Evolutionary conservation across 257 asterid species (phyloP), one percentile per base, ranked within the genome.

Genomic region (Dorcoceras hygrometricum): DNA sequence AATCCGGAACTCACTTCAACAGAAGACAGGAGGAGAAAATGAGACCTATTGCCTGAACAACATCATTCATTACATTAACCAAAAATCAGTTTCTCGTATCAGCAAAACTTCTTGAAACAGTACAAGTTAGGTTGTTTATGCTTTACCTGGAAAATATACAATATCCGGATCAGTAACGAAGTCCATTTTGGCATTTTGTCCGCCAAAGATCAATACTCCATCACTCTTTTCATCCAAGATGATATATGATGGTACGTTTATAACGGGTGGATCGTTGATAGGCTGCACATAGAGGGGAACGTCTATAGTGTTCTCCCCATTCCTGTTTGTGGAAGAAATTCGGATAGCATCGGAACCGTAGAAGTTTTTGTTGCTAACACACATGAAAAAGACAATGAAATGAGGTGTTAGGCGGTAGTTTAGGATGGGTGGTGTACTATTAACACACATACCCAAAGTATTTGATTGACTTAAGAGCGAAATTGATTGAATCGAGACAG

Each of bases 261-360:
- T 81, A 43, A 86, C 67, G 5, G 99, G 99, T 36, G 93, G 91
- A 66, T 93, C 97, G 61, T 93, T 93, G 61, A 90, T 77, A 22
- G 99, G 96, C 56, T 89, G 94, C 74, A 93, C 99, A 23, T 72
- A 67, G 10, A 88, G 69, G 18, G 96, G 95, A 59, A 93, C 80
- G 28, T 90, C 86, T 68, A 93, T 57, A 11, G 68, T 76, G 46
- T 82, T 86, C 78, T 73, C 80, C 46, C 96, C 97, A 6, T 89
- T 81, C 73, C 22, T 81, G 89, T 93, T 93, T 76, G 50, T 70
- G 8, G 96, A 76, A 68, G 90, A 78, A 64, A 93, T 79, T 62
- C 73, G 74, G 65, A 93, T 81, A 53, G 71, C 71, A 76, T 89
- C 97, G 26, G 25, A 76, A 9, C 98, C 98, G 7, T 71, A 81